phyloP scores from a whole-genome alignment of 1,284 basidiomycete species.

The Megacollybia platyphylla region DNA sequence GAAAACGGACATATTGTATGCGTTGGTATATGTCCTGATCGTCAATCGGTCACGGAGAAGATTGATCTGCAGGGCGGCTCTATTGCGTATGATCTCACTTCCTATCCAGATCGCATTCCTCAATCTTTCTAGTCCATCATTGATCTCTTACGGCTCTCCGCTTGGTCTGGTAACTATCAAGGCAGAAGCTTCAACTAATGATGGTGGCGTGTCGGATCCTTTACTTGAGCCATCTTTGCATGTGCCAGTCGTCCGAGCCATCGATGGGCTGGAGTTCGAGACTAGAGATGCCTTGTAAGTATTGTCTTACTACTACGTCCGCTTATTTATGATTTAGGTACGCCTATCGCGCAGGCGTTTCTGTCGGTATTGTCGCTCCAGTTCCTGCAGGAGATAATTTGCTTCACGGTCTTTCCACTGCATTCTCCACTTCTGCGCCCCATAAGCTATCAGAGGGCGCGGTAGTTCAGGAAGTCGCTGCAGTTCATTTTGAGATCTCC shows the following conservation, averaged over 20 bases:
- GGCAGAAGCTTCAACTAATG: slow-evolving; percentile 53
- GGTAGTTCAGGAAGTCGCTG: slow-evolving; percentile 55
- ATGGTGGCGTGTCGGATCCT: slow-evolving; percentile 47
- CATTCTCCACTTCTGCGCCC: slow-evolving; percentile 50
- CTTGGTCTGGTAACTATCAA: slow-evolving; percentile 51
- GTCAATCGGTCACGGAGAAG: slow-evolving; percentile 11
- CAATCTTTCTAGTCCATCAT: slow-evolving; percentile 28
- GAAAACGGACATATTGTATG: slow-evolving; percentile 30
- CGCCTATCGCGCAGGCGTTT: slow-evolving; percentile 56
- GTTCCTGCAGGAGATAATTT: slow-evolving; percentile 28
- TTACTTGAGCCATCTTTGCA: slow-evolving; percentile 27
- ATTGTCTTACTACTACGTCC: background rate
- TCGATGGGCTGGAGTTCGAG: slow-evolving; percentile 64
- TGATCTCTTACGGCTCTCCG: slow-evolving; percentile 47
- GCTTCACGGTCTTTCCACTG: slow-evolving; percentile 53
- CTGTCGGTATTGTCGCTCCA: slow-evolving; percentile 53
- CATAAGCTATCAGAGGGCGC: slow-evolving; percentile 57
- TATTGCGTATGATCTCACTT: slow-evolving; percentile 21
- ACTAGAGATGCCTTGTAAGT: slow-evolving; percentile 60
- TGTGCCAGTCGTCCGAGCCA: slow-evolving; percentile 42
- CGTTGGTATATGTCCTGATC: slow-evolving; percentile 12
- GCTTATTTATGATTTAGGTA: slow-evolving; percentile 22
- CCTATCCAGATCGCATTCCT: background rate
- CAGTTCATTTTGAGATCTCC: slow-evolving; percentile 59
- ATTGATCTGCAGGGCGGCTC: slow-evolving; percentile 40